Base-by-base conservation (phyloP, 129 eudicot genomes). In the Flaveria linearis region DNA sequence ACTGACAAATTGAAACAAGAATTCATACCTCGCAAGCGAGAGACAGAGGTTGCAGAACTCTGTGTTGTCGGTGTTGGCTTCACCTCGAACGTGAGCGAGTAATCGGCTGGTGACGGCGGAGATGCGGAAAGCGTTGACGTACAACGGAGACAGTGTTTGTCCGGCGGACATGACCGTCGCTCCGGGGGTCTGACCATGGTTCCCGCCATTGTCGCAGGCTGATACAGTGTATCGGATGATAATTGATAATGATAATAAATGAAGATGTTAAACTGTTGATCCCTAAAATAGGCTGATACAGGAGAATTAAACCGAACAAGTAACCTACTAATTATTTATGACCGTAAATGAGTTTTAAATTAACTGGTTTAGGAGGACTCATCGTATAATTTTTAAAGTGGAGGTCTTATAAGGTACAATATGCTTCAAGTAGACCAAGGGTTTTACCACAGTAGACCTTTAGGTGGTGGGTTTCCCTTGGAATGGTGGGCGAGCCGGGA, bases 41-140 rank as follows among this genome's bases (percentile, higher is more conserved):
- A 92, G 92, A 79, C 97, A 92, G 74, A 92, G 91, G 45, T 92
- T 87, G 84, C 83, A 81, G 83, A 87, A 92, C 76, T 85, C 89
- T 4, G 71, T 69, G 5, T 72, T n/a, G 33, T 84, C 89, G 23
- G 46, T 39, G 15, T 50, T 68, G 9, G 69, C 68, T 33, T 76
- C 57, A 12, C 68, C 47, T 14, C 75, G 75, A 49, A 85, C 41
- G 63, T 81, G 87, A 3, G 55, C 28, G 18, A 84, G 61, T 52
- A 91, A 75, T 36, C 88, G 85, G 68, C 84, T 87, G 2, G 85
- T 80, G 49, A 88, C 94, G 25, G 90, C 87, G 58, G 84, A 75
- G 60, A 91, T 87, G 42, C 95, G 88, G 69, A 70, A 83, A 8
- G 86, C 73, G 52, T 88, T 91, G 33, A 83, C 76, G 49, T 83